Evolutionary conservation across 345 rosid species (phyloP).

Genomic region (Limnanthes douglasii): DNA sequence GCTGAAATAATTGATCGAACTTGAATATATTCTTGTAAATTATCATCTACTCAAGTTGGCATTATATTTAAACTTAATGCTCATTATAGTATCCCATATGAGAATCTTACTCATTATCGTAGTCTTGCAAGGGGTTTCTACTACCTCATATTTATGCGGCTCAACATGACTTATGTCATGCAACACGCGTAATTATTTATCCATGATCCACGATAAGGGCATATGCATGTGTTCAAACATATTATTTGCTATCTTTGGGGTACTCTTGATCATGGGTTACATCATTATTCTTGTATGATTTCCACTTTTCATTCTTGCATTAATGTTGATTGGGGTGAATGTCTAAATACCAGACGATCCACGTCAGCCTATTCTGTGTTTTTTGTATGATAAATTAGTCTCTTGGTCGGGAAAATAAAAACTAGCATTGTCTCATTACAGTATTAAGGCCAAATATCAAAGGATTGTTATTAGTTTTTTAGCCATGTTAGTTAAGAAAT

Average conservation of each 20-base stretch:
- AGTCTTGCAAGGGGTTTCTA: too few relatives aligned
- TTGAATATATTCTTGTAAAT: too few relatives aligned
- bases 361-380: not conserved
- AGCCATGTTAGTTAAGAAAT: not conserved
- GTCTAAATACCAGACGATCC: not conserved
- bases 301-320: not conserved
- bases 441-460: not conserved
- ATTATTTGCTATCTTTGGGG: not conserved
- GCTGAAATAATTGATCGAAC: too few relatives aligned
- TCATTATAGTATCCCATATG: too few relatives aligned
- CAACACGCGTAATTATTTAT: too few relatives aligned
- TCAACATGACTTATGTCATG: too few relatives aligned
- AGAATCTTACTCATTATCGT: too few relatives aligned
- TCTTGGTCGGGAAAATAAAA: not conserved
- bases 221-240: too few relatives aligned
- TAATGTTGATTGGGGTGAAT: not conserved
- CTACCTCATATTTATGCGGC: too few relatives aligned
- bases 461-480: not conserved
- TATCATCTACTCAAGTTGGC: too few relatives aligned
- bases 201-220: too few relatives aligned
- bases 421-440: not conserved
- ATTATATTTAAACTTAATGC: too few relatives aligned
- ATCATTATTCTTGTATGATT: not conserved
- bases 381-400: not conserved
- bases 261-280: not conserved